Percentiles rank a stretch among this genome's conserved stretches.
Conservation (phyloP, 805 yeast genomes). For the Ogataea dorogensis region DNA sequence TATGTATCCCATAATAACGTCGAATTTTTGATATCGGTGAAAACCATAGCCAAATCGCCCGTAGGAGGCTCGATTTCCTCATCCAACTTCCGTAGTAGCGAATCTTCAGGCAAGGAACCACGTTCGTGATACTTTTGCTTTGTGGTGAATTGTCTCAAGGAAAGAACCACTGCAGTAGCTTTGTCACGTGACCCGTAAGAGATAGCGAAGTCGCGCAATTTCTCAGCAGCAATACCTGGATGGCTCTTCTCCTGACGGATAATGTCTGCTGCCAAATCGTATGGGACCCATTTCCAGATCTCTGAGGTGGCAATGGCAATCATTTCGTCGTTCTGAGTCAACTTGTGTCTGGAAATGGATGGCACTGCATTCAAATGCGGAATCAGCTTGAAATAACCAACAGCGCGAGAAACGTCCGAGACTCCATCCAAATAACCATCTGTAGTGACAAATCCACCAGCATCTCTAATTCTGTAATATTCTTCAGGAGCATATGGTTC, state of each 20-base stretch:
- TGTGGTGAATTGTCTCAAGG: slow-evolving; percentile 53
- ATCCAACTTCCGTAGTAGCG: slow-evolving; percentile 76
- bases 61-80: slow-evolving; percentile 93
- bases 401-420: slow-evolving; percentile 82
- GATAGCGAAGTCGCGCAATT: slow-evolving; percentile 88
- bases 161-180: slow-evolving; percentile 75
- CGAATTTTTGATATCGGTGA: slow-evolving; percentile 95
- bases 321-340: slow-evolving; percentile 76
- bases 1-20: slow-evolving; percentile 90
- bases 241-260: slow-evolving; percentile 77
- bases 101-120: slow-evolving; percentile 61
- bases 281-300: slow-evolving; percentile 81
- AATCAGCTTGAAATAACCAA: slow-evolving; percentile 80
- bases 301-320: slow-evolving; percentile 79
- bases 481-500: slow-evolving; percentile 78
- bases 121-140: slow-evolving; percentile 38
- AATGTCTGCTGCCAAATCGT: slow-evolving; percentile 87
- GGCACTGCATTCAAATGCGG: slow-evolving; percentile 93
- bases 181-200: slow-evolving; percentile 86
- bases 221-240: slow-evolving; percentile 90
- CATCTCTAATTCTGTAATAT: slow-evolving; percentile 81
- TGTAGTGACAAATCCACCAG: slow-evolving; percentile 88
- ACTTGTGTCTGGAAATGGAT: slow-evolving; percentile 57
- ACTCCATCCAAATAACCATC: slow-evolving; percentile 84
- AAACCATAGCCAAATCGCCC: slow-evolving; percentile 92